Conservation (phyloP, 2,329 filamentous ascomycete species). For the Fusarium annulatum region DNA sequence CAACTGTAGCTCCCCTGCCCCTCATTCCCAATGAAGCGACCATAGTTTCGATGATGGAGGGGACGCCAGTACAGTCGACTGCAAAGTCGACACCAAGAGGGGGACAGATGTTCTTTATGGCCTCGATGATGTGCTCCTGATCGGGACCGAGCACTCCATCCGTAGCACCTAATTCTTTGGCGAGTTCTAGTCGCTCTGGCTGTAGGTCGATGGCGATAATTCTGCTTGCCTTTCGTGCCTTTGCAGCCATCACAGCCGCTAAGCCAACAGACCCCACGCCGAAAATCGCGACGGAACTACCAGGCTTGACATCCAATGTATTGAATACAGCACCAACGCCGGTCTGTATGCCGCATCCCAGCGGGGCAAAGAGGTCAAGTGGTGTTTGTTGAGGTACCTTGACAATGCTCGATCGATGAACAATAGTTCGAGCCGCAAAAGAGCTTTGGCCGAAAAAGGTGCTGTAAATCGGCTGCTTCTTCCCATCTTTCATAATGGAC, state of each 20-base stretch:
- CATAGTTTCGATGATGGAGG: slow-evolving; percentile 21
- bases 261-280: slow-evolving; percentile 24
- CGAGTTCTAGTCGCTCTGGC: slow-evolving; percentile 2
- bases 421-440: slow-evolving; percentile 13
- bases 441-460: slow-evolving; percentile 35
- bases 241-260: slow-evolving; percentile 29
- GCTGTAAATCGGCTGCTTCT: background rate
- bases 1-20: slow-evolving; percentile 18
- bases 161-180: slow-evolving; percentile 21
- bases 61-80: slow-evolving; percentile 31
- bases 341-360: slow-evolving; percentile 32
- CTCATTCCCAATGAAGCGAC: slow-evolving; percentile 6
- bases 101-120: background rate
- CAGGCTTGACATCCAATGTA: slow-evolving; percentile 7
- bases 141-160: background rate
- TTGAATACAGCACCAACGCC: slow-evolving; percentile 26
- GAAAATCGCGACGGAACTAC: slow-evolving; percentile 18
- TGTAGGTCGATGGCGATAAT: slow-evolving; percentile 29
- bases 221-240: background rate
- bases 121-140: background rate
- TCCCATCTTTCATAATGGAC: background rate
- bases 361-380: slow-evolving; percentile 13
- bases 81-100: slow-evolving; percentile 25
- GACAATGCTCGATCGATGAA: slow-evolving; percentile 15
- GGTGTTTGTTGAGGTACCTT: slow-evolving; percentile 1